Evolutionary conservation across 2,329 filamentous ascomycete genomes (phyloP), one percentile per base, ranked within the genome.

Genomic region (Claviceps sp.): DNA sequence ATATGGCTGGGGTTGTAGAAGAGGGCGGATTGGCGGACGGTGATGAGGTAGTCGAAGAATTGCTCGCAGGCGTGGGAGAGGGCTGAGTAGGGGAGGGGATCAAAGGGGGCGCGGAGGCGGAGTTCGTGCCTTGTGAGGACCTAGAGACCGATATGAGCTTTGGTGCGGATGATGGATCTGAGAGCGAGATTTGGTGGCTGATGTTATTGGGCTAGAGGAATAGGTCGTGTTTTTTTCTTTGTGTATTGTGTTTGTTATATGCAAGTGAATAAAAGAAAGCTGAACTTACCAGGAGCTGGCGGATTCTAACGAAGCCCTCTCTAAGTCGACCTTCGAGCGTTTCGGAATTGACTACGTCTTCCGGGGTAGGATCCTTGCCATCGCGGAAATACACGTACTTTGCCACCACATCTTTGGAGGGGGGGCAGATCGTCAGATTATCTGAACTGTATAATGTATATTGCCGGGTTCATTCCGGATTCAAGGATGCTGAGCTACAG

Each of bases 371-470:
- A 41, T 73, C 71, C 41, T 75, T 64, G 38, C 75, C 75, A 52
- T 74, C 67, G 49, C 78, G 72, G 57, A 80, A 80, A 60, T 81
- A 81, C 26, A 81, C 73, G 52, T 81, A 82, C 56, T 72, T 74
- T 40, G 73, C 73, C 16, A 79, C 72, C 41, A 78, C 70, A 52
- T 65, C 72, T 74, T 6, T n/a, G 24, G 16, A 18, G 5, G 22
- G 16, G 16, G 16, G 20, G 7, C 2, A 3, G 1, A 22, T 1
- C 1, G 42, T 22, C 30, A 34, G 20, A 34, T 11, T 18, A 46
- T 16, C 24, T 30, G 2, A 11, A n/a, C 2, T n/a, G 18, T 24
- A 11, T 43, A 22, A 5, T n/a, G 18, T 24, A 11, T 43, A 22
- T 22, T 22, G 20, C 30, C 4, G 41, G 20, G 11, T 34, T 34